phyloP scores from a whole-genome alignment of 2,329 filamentous ascomycete species.

The Xylaria sp. region DNA sequence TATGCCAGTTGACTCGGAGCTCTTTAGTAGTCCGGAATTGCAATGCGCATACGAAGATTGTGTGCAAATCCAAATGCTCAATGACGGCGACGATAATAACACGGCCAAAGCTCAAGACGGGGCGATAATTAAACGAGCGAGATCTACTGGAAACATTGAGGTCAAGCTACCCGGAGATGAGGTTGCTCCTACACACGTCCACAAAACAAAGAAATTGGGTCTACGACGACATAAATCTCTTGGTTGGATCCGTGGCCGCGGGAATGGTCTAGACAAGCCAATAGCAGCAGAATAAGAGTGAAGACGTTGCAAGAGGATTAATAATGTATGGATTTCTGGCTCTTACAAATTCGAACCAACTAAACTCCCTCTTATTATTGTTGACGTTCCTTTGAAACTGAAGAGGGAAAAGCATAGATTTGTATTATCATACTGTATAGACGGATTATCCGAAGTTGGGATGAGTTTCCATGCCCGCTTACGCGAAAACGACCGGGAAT shows the following conservation, averaged over 20 bases:
- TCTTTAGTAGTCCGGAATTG: conserved; percentile 33
- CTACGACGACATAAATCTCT: conserved; percentile 33
- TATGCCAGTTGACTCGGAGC: conserved; percentile 30
- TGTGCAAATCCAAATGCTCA: conserved; percentile 44
- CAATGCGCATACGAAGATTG: conserved; percentile 45
- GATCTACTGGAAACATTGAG: conserved; percentile 35
- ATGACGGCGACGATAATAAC: conserved; percentile 38
- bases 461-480: background rate
- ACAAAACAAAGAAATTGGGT: conserved; percentile 17
- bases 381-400: conserved; percentile 7
- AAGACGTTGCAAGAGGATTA: background rate
- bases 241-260: conserved; percentile 27
- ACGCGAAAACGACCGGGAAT: background rate
- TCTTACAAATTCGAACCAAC: conserved; percentile 4
- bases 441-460: background rate
- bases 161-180: background rate
- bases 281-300: background rate
- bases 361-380: background rate
- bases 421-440: conserved; percentile 3
- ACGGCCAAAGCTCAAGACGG: conserved; percentile 1
- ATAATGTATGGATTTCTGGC: background rate
- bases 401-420: conserved; percentile 13
- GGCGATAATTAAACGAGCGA: conserved; percentile 31
- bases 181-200: background rate
- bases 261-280: background rate